Conservation (phyloP, 2,329 filamentous ascomycete genomes). For the Curvularia hawaiiensis region DNA sequence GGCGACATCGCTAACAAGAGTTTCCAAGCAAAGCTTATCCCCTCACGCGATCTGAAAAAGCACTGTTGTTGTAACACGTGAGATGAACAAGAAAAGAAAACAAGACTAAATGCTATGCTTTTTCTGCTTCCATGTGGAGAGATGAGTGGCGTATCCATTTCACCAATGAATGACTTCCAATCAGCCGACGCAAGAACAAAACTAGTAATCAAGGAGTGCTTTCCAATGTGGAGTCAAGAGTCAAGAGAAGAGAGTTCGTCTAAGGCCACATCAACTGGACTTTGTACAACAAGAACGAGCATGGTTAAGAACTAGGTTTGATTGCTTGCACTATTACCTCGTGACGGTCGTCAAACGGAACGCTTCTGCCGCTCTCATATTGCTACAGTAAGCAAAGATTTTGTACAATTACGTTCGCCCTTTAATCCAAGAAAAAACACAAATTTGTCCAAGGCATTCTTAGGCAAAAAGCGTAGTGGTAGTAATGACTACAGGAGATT, state of each 20-base stretch:
- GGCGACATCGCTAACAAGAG: neutral
- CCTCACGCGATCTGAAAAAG: neutral
- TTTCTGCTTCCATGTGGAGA: neutral
- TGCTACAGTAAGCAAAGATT: neutral
- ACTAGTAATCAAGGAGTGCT: neutral
- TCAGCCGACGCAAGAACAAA: neutral
- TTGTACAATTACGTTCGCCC: neutral
- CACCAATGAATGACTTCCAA: neutral
- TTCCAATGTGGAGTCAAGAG: neutral
- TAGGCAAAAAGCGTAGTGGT: neutral
- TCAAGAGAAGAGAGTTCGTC: neutral
- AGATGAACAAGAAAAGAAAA: neutral
- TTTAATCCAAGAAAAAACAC: neutral
- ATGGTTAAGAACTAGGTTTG: neutral
- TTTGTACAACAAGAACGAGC: neutral
- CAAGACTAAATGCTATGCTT: neutral
- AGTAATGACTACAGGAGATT: neutral
- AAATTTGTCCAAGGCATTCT: neutral
- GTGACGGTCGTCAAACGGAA: conserved; percentile 1
- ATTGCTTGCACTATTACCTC: neutral
- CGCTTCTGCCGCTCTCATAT: neutral
- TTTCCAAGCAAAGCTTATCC: neutral
- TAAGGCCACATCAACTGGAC: neutral
- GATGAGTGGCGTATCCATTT: neutral
- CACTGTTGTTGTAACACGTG: neutral